A percentile compares a stretch with the other conserved stretches of the same genome.
Conservation (phyloP, 345 rosid genomes). For the Trapa bicornis region DNA sequence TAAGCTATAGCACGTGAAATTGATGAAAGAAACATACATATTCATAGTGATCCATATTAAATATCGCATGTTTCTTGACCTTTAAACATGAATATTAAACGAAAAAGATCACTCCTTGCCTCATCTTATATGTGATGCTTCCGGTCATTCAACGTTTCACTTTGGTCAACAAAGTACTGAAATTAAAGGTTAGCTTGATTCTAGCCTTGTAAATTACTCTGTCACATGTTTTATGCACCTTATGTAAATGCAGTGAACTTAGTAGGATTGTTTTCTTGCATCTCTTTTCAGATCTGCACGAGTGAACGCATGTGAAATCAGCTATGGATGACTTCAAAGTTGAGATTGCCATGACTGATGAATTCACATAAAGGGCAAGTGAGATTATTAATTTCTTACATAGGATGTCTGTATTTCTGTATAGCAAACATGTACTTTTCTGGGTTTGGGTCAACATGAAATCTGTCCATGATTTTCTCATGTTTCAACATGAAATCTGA, state of each 20-base stretch:
- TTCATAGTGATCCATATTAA: background rate
- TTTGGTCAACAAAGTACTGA: background rate
- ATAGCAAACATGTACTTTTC: constrained; percentile 3
- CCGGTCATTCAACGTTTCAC: too few species aligned
- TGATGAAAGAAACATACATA: background rate
- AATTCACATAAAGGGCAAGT: background rate
- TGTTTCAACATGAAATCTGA: background rate
- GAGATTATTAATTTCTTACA: constrained; percentile 29
- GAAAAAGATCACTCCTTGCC: too few species aligned
- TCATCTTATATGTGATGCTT: too few species aligned
- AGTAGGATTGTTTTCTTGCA: background rate
- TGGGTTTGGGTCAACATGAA: background rate
- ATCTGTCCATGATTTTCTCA: too few species aligned
- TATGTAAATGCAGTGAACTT: background rate
- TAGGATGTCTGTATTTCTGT: constrained; percentile 21
- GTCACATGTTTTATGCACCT: constrained; percentile 1
- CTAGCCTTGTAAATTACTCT: too few species aligned
- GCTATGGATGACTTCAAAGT: constrained; percentile 40
- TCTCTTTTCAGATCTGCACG: constrained; percentile 60
- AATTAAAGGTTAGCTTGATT: background rate
- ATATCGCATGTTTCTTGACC: too few species aligned
- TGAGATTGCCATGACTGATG: background rate
- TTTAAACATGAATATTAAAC: too few species aligned
- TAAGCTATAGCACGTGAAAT: background rate
- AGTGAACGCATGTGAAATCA: constrained; percentile 97